These are phyloP conservation scores for Periconia sp. DNA, from an alignment of 2,329 filamentous ascomycete genomes.

Conservation along the genomic window DNA sequence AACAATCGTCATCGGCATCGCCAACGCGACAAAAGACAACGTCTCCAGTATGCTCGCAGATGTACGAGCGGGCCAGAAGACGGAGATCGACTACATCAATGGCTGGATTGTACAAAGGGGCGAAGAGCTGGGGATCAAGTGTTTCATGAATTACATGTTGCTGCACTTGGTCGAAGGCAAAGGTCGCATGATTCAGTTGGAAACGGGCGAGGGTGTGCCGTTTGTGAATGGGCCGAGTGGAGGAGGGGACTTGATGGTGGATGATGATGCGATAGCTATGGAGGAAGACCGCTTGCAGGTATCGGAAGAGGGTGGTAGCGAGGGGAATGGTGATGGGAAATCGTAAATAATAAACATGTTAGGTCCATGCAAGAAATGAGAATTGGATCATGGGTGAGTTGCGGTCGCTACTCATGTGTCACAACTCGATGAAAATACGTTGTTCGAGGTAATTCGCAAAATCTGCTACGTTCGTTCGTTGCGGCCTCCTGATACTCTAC, in stretches of 20 bases:
- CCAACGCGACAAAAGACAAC: slow-evolving; percentile 57
- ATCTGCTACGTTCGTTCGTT: too few species aligned
- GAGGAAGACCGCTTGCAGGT: too few species aligned
- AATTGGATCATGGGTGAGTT: too few species aligned
- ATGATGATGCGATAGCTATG: neutral
- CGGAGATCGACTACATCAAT: slow-evolving; percentile 83
- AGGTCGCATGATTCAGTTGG: slow-evolving; percentile 49
- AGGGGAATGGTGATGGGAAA: neutral
- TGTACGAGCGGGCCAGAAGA: slow-evolving; percentile 60
- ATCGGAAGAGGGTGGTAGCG: neutral
- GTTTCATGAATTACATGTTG: slow-evolving; percentile 72
- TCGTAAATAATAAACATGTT: too few species aligned
- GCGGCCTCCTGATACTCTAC: too few species aligned
- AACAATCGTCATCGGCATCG: slow-evolving; percentile 58
- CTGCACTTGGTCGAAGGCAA: slow-evolving; percentile 74
- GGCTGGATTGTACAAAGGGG: slow-evolving; percentile 82
- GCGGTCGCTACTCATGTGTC: too few species aligned
- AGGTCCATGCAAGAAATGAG: too few species aligned
- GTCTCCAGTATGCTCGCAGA: slow-evolving; percentile 69
- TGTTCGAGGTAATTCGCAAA: too few species aligned
- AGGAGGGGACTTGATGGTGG: slow-evolving; percentile 4
- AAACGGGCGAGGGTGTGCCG: slow-evolving; percentile 45
- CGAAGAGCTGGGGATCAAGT: slow-evolving; percentile 69
- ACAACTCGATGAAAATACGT: too few species aligned
- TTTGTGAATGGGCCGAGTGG: slow-evolving; percentile 19